A percentile compares a stretch with the other conserved stretches of the same genome.
These are phyloP conservation scores for Tetrastigma voinierianum DNA, from an alignment of 164 flowering plant species.

Conservation along the genomic window DNA sequence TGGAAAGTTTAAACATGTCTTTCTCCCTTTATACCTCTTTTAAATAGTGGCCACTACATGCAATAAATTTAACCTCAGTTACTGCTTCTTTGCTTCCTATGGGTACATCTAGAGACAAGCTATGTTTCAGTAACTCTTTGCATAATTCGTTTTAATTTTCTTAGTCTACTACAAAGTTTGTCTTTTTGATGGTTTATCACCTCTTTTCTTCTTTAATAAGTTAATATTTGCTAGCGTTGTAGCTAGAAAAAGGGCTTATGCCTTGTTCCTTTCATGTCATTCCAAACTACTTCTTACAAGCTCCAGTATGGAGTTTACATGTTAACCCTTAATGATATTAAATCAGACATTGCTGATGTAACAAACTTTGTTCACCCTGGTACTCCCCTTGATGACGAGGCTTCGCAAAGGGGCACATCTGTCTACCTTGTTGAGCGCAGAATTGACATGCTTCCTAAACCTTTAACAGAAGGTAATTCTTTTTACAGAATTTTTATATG, in stretches of 20 bases:
- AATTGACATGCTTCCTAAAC: constrained; percentile 99
- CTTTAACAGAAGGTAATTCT: constrained; percentile 83
- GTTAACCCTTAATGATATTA: constrained; percentile 37
- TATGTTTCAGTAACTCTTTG: neutral
- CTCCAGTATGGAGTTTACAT: neutral
- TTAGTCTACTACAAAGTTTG: neutral
- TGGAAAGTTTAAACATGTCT: too few relatives aligned
- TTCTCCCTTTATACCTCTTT: too few relatives aligned
- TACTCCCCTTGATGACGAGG: constrained; percentile 94
- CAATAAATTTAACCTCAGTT: too few relatives aligned
- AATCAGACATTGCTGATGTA: constrained; percentile 97
- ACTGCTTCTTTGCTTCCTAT: too few relatives aligned
- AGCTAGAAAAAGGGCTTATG: too few relatives aligned
- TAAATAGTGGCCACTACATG: too few relatives aligned
- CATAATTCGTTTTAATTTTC: neutral
- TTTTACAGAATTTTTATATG: neutral
- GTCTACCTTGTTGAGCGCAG: constrained; percentile 99
- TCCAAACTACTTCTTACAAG: neutral
- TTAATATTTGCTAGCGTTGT: neutral
- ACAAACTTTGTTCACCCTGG: constrained; percentile 95
- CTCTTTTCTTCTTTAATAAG: neutral
- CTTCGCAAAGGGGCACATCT: constrained; percentile 93
- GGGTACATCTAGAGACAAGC: too few relatives aligned
- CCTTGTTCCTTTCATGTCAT: neutral
- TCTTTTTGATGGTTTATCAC: neutral